These are phyloP conservation scores for Pseudogymnoascus sp. DNA, from an alignment of 2,329 filamentous ascomycete species.

Conservation along the genomic window DNA sequence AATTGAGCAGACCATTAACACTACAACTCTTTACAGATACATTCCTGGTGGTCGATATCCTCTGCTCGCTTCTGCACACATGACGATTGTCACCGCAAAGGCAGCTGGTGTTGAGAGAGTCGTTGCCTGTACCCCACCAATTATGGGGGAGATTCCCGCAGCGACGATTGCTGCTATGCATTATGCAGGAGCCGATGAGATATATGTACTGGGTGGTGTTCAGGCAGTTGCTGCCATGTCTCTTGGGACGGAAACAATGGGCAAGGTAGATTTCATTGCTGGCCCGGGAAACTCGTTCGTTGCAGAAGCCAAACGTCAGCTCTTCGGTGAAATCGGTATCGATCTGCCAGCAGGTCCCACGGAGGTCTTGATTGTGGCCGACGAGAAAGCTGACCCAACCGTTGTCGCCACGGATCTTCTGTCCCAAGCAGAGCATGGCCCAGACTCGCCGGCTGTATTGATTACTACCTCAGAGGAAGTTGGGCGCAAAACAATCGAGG, in stretches of 20 bases:
- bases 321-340: conserved; percentile 48
- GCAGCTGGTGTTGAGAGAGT: conserved; percentile 45
- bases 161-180: conserved; percentile 44
- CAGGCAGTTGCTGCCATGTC: conserved; percentile 49
- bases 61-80: conserved; percentile 46
- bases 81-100: conserved; percentile 50
- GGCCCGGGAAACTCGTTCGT: conserved; percentile 50
- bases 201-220: conserved; percentile 44
- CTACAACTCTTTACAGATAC: conserved; percentile 26
- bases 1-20: no score
- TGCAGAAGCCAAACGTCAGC: conserved; percentile 45
- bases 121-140: conserved; percentile 45
- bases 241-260: conserved; percentile 41
- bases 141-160: conserved; percentile 39
- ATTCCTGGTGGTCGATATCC: conserved; percentile 47
- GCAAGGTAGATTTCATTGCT: conserved; percentile 45
- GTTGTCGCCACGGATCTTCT: conserved; percentile 40
- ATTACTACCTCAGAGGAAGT: conserved; percentile 34
- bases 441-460: conserved; percentile 43
- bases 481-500: no score
- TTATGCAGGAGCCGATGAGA: conserved; percentile 43
- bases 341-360: conserved; percentile 48
- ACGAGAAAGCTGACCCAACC: conserved; percentile 39
- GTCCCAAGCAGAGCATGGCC: conserved; percentile 45
- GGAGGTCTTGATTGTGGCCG: conserved; percentile 44